Conservation (phyloP, 1,139 yeast species). For the Suhomyces yuchorum region DNA sequence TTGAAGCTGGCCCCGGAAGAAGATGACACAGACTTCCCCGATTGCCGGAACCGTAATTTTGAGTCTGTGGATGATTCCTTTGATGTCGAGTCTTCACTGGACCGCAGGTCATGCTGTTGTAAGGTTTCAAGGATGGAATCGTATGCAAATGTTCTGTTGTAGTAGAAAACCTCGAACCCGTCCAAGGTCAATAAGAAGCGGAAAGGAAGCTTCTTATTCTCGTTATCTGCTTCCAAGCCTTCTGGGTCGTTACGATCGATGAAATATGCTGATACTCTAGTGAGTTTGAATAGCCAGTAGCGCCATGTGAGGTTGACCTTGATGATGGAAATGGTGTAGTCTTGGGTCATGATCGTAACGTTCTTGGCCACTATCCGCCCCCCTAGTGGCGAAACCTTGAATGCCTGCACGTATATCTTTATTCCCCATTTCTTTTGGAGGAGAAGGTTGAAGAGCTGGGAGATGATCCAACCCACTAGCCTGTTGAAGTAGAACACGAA, state of each 20-base stretch:
- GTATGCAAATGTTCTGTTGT: slow-evolving; percentile 77
- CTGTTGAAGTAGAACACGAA: slow-evolving; percentile 79
- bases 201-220: slow-evolving; percentile 48
- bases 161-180: slow-evolving; percentile 81
- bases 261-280: slow-evolving; percentile 49
- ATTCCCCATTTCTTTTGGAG: slow-evolving; percentile 66
- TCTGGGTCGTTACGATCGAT: slow-evolving; percentile 27
- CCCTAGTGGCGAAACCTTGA: slow-evolving; percentile 75
- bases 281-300: slow-evolving; percentile 69
- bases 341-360: slow-evolving; percentile 66
- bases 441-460: slow-evolving; percentile 51
- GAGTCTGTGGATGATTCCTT: slow-evolving; percentile 7
- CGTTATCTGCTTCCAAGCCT: slow-evolving; percentile 16
- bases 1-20: slow-evolving; percentile 6
- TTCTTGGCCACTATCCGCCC: slow-evolving; percentile 83
- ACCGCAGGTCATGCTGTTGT: slow-evolving; percentile 15
- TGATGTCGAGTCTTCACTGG: slow-evolving; percentile 3
- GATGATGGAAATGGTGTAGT: slow-evolving; percentile 68
- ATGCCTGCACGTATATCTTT: slow-evolving; percentile 66
- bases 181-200: slow-evolving; percentile 61
- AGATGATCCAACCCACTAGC: slow-evolving; percentile 61
- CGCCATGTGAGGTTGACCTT: slow-evolving; percentile 85
- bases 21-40: slow-evolving; percentile 1
- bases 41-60: slow-evolving; percentile 7
- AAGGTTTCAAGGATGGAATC: slow-evolving; percentile 59